Percentiles rank a stretch among this genome's conserved stretches.
These are phyloP conservation scores for Sicyos edulis DNA, from an alignment of 306 rosid species.

Conservation along the genomic window DNA sequence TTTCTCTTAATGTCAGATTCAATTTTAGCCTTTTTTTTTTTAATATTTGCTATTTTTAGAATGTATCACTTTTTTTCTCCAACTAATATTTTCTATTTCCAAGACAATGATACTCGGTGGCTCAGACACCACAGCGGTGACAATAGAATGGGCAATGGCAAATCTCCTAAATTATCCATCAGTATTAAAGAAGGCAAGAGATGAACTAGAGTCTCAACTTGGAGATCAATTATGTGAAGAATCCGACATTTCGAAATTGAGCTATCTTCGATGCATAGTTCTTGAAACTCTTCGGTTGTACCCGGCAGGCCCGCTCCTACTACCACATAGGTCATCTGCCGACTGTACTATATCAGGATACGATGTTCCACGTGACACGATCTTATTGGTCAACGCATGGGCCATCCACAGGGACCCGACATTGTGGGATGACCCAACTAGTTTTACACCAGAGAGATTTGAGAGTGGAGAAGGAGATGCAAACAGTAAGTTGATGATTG, in stretches of 20 bases:
- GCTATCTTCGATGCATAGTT: constrained; percentile 37
- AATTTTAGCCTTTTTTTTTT: too few relatives aligned
- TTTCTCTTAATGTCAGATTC: not conserved
- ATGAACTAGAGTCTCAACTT: constrained; percentile 30
- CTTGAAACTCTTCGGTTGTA: constrained; percentile 34
- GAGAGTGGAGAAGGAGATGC: constrained; percentile 20
- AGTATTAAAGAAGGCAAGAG: constrained; percentile 34
- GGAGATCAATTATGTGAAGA: constrained; percentile 40
- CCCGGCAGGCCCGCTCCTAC: constrained; percentile 29
- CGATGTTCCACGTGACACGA: constrained; percentile 37
- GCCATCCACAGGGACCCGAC: constrained; percentile 27
- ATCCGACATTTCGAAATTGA: constrained; percentile 29
- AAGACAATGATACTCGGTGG: constrained; percentile 31
- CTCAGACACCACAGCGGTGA: constrained; percentile 43
- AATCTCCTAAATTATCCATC: constrained; percentile 47
- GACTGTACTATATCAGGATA: constrained; percentile 33
- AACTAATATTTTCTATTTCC: not conserved
- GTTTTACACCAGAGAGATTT: constrained; percentile 29
- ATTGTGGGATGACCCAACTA: constrained; percentile 22
- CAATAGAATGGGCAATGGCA: constrained; percentile 61
- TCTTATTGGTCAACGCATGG: constrained; percentile 39
- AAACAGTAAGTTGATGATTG: constrained; percentile 4
- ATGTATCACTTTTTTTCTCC: too few relatives aligned
- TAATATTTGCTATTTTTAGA: too few relatives aligned
- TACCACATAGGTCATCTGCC: constrained; percentile 36